Base-by-base conservation (phyloP, 2,329 filamentous ascomycete species). In the Calonectria pteridis region DNA sequence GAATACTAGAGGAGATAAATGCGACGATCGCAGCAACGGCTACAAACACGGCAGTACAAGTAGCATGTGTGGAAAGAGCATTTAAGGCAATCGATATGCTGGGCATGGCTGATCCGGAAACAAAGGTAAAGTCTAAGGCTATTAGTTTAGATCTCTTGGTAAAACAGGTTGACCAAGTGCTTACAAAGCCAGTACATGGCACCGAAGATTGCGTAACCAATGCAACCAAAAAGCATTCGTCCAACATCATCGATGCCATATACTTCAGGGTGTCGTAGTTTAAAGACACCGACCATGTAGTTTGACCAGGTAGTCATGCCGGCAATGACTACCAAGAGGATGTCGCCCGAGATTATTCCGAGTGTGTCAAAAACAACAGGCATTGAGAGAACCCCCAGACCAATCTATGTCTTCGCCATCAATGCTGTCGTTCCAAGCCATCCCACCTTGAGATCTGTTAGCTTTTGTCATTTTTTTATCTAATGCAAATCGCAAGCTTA, bases 181-280 rank as follows among this genome's bases (percentile, higher is more conserved):
- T 26, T 40, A 83, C 81, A 73, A 87, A 71, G 77, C 79, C 75
- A 59, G 72, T 83, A 82, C 11, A 76, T 75, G 37, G 74, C 74
- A 9, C 81, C 84, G 63, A 88, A 82, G n/a, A 87, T 58, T 69
- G 85, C 85, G 14, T 85, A 83, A 1, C 87, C 87, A 11, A 84
- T 70, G 5, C 81, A 83, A n/a, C 88, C 88, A 73, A 88, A 87
- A 6, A 89, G 81, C 51, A 88, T 82, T 5, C 76, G 75, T 31
- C 88, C 88, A 4, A 86, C 88, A 75, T 90, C 88, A 67, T 88
- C 88, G 73, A 90, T 88, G 33, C 87, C 85, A 77, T 90, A 89
- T 2, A 89, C 86, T 53, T 87, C 83, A 3, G 84, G 85, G 76
- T 90, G 88, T 20, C 82, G 81, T 43, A 87, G 72, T 75, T 90